These are phyloP conservation scores for Aspergillus tubingensis DNA, from an alignment of 2,329 filamentous ascomycete genomes.

Conservation along the genomic window DNA sequence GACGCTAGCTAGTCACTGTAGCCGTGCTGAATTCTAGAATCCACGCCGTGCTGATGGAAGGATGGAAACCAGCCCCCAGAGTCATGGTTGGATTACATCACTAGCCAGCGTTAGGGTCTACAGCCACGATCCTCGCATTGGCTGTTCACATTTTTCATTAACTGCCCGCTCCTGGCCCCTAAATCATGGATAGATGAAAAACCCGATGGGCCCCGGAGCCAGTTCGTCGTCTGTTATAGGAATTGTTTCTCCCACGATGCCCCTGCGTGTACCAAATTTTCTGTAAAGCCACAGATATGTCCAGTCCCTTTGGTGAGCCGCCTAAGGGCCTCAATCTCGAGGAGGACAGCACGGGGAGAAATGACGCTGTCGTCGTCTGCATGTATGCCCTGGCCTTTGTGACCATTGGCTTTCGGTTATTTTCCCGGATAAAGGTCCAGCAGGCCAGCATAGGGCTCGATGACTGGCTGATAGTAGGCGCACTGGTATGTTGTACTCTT, in stretches of 20 bases:
- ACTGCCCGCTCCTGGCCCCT: constrained; percentile 4
- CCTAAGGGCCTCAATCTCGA: not conserved
- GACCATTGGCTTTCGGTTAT: constrained; percentile 3
- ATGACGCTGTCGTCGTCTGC: not conserved
- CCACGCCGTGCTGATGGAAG: not conserved
- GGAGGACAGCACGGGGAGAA: not conserved
- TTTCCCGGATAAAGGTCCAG: not conserved
- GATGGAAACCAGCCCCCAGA: constrained; percentile 1
- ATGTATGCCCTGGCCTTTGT: constrained; percentile 1
- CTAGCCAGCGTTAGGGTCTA: constrained; percentile 1
- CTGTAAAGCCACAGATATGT: constrained; percentile 1
- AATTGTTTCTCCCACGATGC: not conserved
- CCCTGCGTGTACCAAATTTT: not conserved
- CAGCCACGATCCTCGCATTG: not conserved
- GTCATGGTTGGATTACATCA: constrained; percentile 5
- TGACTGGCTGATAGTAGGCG: constrained; percentile 2
- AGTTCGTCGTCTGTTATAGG: not conserved
- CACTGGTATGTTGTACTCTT: not conserved
- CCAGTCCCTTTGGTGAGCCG: constrained; percentile 1
- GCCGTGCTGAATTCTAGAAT: constrained; percentile 7
- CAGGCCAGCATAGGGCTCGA: constrained; percentile 1
- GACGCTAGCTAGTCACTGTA: not conserved
- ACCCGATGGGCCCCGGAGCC: not conserved
- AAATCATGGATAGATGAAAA: constrained; percentile 1
- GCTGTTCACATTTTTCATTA: not conserved